Evolutionary conservation across 176 grass and related monocot genomes (phyloP), one percentile per base, ranked within the genome.

Genomic region (Pharus latifolius): DNA sequence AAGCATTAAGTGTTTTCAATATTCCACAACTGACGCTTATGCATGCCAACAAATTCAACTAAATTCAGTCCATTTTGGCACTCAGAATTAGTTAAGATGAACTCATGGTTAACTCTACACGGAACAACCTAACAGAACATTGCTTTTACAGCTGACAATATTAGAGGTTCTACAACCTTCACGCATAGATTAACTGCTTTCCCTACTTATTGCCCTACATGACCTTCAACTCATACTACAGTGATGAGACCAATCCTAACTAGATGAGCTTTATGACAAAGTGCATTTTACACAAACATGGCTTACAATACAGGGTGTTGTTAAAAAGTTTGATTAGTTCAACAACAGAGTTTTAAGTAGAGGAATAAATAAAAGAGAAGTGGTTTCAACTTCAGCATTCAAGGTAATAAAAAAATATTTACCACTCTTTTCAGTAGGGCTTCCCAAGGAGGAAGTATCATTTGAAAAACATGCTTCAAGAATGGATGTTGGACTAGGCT

Each of bases 401-500:
- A 56, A 75, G 13, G 3, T 32, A 59, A 41, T 19, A 40, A 1
- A 9, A 4, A 56, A 48, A 40, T 75, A n/a, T 16, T 48, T 80
- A 90, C 89, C 94, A 69, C 23, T 44, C 28, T 78, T 78, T 69
- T 77, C 59, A 30, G 51, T 58, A 24, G 78, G 87, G 72, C 85
- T 98, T 66, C 80, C 75, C 16, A 44, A 29, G 26, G 81, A 90
- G 38, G 63, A 92, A 77, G 79, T 76, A 58, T 90, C 88, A 74
- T 67, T 85, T 54, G 94, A 83, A 44, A 88, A 85, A 26, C 60
- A 88, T 38, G 86, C 56, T 83, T 90, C 84, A 1, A 93, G 70
- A 60, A 87, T 83, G 37, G 89, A 90, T 9, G 67, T 80, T 60
- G 88, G 93, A 53, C 83, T 88, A 1, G 84, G 86, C 33, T 90